Conservation (phyloP, 371 early-diverging fungal species). For the Conidiobolus coronatus region DNA sequence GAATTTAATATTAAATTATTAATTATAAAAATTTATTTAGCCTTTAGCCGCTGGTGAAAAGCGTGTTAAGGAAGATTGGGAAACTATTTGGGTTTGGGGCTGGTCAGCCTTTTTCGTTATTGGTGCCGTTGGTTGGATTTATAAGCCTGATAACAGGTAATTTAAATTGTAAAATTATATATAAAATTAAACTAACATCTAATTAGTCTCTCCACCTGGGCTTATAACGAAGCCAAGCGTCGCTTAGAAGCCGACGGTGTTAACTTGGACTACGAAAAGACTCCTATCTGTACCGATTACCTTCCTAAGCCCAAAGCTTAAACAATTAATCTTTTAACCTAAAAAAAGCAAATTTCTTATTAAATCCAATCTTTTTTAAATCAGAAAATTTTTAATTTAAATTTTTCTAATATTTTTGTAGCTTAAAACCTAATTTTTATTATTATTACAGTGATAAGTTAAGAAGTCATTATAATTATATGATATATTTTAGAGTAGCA, state of each 20-base stretch:
- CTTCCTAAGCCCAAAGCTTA: not conserved
- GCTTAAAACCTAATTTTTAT: too few species aligned
- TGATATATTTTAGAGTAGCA: too few species aligned
- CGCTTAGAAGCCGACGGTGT: conserved; percentile 16
- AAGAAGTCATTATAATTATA: too few species aligned
- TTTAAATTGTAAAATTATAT: not conserved
- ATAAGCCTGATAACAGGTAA: conserved; percentile 45
- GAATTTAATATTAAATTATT: not conserved
- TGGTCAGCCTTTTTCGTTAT: conserved; percentile 27
- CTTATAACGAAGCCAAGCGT: conserved; percentile 16
- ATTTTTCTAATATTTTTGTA: too few species aligned
- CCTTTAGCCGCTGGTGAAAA: conserved; percentile 18
- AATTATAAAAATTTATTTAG: conserved; percentile 7
- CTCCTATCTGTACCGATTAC: conserved; percentile 4
- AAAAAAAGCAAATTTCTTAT: too few species aligned
- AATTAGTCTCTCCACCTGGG: conserved; percentile 14
- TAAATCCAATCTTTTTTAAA: too few species aligned
- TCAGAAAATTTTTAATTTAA: too few species aligned
- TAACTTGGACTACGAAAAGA: conserved; percentile 12
- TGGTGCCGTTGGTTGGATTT: conserved; percentile 23
- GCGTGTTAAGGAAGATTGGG: conserved; percentile 47
- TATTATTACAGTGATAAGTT: too few species aligned
- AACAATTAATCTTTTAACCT: too few species aligned
- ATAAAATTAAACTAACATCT: not conserved
- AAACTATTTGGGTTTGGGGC: conserved; percentile 27